Base-by-base conservation (phyloP, 2,329 filamentous ascomycete species). In the Diaporthe citrichinensis region DNA sequence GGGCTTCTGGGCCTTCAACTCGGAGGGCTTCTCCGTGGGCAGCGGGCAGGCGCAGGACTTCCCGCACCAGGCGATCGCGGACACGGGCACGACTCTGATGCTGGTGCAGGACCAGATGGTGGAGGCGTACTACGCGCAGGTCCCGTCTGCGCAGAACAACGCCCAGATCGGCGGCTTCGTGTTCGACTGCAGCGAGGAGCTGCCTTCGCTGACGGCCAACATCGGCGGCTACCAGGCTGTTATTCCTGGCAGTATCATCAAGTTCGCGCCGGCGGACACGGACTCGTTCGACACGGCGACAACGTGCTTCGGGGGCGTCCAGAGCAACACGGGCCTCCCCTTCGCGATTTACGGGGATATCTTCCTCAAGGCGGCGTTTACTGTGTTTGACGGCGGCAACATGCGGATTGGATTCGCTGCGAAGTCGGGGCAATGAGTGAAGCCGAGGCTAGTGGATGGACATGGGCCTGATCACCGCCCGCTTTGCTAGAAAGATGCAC, bases 361-460 rank as follows among this genome's bases (percentile, higher is more conserved):
- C 78, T 93, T 94, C 85, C 86, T 94, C 73, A 94, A 94, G 89
- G 88, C 87, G 78, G 90, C 92, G 81, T 94, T 92, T 79, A 91
- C 91, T 46, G 88, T 94, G 49, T 93, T 93, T 78, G 89, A 93
- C 79, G 83, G 84, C 4, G 83, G 85, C 4, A 85, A 85, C 9
- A 82, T 82, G 67, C 82, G 84, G 77, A 80, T 90, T 46, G 88
- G 88, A 14, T 88, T 90, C 76, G 88, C 88, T 71, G 78, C 80
- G 9, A 87, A 85, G 78, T 73, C 74, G 39, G 39, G 73, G 9
- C 61, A 74, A 44, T 58, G 46, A 69, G 20, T 34, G 23, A 20
- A n/a, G 36, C 12, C 31, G 20, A 25, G 36, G 15, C 31, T 20
- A 39, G 34, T 10, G 14, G 71, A 8, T 28, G 7, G 34, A 31